Evolutionary conservation across 2,329 filamentous ascomycete species (phyloP), one percentile per base, ranked within the genome.

Genomic region (Fusarium proliferatum): DNA sequence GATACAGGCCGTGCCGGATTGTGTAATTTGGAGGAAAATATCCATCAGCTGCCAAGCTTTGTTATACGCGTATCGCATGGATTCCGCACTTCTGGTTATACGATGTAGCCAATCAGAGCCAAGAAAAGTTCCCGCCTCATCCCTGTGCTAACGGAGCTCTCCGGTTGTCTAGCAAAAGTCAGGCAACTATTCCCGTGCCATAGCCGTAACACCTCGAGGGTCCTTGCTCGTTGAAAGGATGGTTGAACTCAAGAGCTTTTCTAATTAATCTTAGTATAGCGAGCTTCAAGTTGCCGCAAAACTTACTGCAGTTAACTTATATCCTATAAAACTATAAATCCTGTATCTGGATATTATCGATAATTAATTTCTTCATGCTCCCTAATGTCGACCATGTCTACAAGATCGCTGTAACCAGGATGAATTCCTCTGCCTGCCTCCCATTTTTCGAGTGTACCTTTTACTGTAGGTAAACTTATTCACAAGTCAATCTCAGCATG

Each of bases 381-480:
- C 23, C 4, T 3, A 26, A 26, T 26, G 23, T 26, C 5, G 23
- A 26, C 9, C 19, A 0, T 19, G 23, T 13, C 17, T 19, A n/a
- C 6, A 16, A 9, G 13, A 16, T n/a, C 6, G n/a, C 9, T 9
- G 28, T 28, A 28, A 8, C 28, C 1, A 28, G 28, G 28, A 1
- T 28, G 8, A 28, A 28, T 1, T 5, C 5, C 10, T 12, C 2
- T 4, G 8, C 10, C 3, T 2, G 9, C 9, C 33, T 28, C n/a
- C 13, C 1, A 17, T 9, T 12, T 28, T 3, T 6, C 5, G 0
- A 16, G 19, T 3, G 3, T n/a, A 2, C 2, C 19, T 9, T 21
- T 12, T 2, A 12, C 23, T 28, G 3, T 7, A 1, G 2, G 2
- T 8, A 19, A 2, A 2, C 16, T 38, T 7, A 12, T 26, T 21